Evolutionary conservation across 306 rosid genomes (phyloP).

Genomic region (Dalbergia oliveri): DNA sequence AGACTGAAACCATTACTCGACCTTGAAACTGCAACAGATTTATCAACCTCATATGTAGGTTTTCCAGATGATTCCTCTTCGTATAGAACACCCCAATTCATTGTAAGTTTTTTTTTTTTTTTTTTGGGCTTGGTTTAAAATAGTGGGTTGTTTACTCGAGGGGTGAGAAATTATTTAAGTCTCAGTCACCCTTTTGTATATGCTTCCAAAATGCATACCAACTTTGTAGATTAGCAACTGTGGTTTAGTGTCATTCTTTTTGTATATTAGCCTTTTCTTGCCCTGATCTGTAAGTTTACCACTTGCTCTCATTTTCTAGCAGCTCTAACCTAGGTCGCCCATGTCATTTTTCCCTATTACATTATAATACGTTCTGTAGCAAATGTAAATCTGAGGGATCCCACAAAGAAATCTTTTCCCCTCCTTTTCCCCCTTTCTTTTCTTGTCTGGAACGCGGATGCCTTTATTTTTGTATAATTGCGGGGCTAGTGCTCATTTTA

Average conservation of each 20-base stretch:
- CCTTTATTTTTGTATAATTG: conserved; percentile 4
- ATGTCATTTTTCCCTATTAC: conserved; percentile 14
- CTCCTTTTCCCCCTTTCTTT: conserved; percentile 28
- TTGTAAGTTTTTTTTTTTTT: conserved; percentile 42
- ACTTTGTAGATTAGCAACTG: conserved; percentile 59
- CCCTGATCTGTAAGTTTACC: conserved; percentile 44
- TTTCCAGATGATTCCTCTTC: conserved; percentile 49
- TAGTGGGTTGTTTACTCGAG: conserved; percentile 47
- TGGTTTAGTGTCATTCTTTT: conserved; percentile 69
- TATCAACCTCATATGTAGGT: conserved; percentile 46
- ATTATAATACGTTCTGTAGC: conserved; percentile 45
- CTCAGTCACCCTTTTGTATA: conserved; percentile 66
- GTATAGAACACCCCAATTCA: conserved; percentile 50
- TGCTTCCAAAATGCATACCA: conserved; percentile 50
- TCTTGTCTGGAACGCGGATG: conserved; percentile 7
- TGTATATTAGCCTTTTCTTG: conserved; percentile 59
- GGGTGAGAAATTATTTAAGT: conserved; percentile 59
- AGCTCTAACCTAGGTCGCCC: conserved; percentile 51
- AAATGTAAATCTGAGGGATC: conserved; percentile 62
- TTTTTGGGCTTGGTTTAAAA: conserved; percentile 39
- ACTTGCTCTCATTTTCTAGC: conserved; percentile 52
- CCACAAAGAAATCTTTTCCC: conserved; percentile 42
- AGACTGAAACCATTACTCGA: conserved; percentile 79
- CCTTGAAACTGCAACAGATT: conserved; percentile 58
- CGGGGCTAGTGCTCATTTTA: conserved; percentile 29